Evolutionary conservation across 2,329 filamentous ascomycete species (phyloP).

Genomic region (Calonectria pteridis): DNA sequence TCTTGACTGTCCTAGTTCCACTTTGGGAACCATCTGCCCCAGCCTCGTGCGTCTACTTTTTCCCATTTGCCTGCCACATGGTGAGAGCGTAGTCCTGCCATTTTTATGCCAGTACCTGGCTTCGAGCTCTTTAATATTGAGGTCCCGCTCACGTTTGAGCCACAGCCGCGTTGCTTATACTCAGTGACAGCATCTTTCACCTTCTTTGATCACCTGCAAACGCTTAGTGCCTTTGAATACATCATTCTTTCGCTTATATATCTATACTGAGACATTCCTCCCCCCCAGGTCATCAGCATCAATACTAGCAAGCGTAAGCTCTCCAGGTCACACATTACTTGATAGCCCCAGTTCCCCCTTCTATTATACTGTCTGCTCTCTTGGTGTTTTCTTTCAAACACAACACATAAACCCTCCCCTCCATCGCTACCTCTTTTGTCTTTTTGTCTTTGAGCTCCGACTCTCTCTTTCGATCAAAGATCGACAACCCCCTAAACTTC

Average conservation of each 20-base stretch:
- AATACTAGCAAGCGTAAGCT: constrained; percentile 15
- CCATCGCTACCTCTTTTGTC: neutral
- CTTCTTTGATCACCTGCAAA: constrained; percentile 47
- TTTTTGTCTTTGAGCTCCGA: constrained; percentile 9
- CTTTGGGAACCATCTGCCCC: constrained; percentile 20
- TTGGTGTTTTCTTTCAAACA: constrained; percentile 27
- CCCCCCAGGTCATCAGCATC: constrained; percentile 37
- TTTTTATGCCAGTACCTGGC: constrained; percentile 3
- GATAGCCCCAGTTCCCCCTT: constrained; percentile 17
- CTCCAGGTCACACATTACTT: constrained; percentile 27
- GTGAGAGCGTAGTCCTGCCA: constrained; percentile 5
- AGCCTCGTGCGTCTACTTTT: constrained; percentile 27
- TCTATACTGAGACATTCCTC: constrained; percentile 37
- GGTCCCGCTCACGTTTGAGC: constrained; percentile 20
- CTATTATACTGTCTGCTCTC: constrained; percentile 4
- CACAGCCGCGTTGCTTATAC: constrained; percentile 7
- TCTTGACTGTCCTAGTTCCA: constrained; percentile 13
- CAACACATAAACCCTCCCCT: neutral
- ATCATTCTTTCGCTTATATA: constrained; percentile 38
- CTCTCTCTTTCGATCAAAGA: neutral
- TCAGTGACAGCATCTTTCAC: constrained; percentile 10
- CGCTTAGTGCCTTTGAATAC: constrained; percentile 34
- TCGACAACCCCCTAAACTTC: neutral
- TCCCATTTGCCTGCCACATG: constrained; percentile 16
- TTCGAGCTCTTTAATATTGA: constrained; percentile 18